Evolutionary conservation across 768 basidiomycete species (phyloP).

Genomic region (Tricholoma sp.): DNA sequence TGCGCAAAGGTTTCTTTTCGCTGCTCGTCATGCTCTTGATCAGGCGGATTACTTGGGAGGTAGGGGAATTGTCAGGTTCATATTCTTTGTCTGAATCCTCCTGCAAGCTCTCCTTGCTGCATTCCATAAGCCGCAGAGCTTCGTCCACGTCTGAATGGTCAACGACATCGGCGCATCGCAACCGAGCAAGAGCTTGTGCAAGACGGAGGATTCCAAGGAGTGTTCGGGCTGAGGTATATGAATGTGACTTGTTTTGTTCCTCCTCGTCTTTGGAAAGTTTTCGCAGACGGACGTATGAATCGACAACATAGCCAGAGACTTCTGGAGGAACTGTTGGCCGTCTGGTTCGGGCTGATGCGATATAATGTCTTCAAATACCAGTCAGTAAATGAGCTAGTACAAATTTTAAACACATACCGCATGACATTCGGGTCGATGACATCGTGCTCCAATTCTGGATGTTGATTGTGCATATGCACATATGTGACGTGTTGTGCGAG

Average conservation of each 20-base stretch:
- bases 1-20: conserved; percentile 20
- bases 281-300: conserved; percentile 92
- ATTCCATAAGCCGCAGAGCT: conserved; percentile 94
- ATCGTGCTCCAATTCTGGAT: conserved; percentile 82
- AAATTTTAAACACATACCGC: conserved; percentile 48
- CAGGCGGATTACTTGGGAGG: conserved; percentile 84
- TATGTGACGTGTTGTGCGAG: conserved; percentile 96
- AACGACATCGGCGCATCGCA: conserved; percentile 80
- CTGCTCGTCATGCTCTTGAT: conserved; percentile 80
- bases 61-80: conserved; percentile 71
- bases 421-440: conserved; percentile 83
- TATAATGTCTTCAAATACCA: conserved; percentile 69
- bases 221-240: conserved; percentile 95
- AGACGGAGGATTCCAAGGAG: conserved; percentile 92
- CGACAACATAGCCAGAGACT: conserved; percentile 91
- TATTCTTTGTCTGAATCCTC: conserved; percentile 71
- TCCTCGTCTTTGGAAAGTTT: conserved; percentile 91
- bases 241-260: conserved; percentile 80
- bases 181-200: conserved; percentile 89
- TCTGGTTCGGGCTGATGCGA: conserved; percentile 82
- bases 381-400: conserved; percentile 4
- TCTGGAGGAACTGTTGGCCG: conserved; percentile 87
- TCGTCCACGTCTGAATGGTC: conserved; percentile 90
- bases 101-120: conserved; percentile 86
- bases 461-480: conserved; percentile 94